Percentiles rank a stretch among this genome's conserved stretches.
These are phyloP conservation scores for Kockiozyma suomiensis DNA, from an alignment of 805 yeast species.

Conservation along the genomic window DNA sequence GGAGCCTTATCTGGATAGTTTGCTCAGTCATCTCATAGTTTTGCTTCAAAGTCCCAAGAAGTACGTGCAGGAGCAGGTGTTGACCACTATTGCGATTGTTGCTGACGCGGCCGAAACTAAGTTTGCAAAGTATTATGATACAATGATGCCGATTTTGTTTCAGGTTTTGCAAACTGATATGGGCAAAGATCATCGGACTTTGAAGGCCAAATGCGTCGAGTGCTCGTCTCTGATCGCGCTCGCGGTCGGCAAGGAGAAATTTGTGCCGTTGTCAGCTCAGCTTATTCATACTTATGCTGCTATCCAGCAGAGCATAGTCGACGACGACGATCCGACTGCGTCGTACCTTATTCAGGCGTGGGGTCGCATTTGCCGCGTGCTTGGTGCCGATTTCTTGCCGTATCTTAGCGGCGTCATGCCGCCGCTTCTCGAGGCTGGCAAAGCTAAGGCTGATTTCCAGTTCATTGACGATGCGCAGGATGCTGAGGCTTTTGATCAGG, in stretches of 20 bases:
- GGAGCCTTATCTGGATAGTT: conserved; percentile 88
- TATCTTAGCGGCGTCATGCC: conserved; percentile 84
- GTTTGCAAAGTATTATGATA: conserved; percentile 88
- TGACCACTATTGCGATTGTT: conserved; percentile 93
- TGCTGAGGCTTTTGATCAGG: conserved; percentile 72
- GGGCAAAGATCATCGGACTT: conserved; percentile 73
- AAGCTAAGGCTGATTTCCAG: conserved; percentile 85
- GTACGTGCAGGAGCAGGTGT: conserved; percentile 95
- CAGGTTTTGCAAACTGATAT: conserved; percentile 74
- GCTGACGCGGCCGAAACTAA: conserved; percentile 94
- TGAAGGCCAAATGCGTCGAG: conserved; percentile 93
- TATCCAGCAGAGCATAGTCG: conserved; percentile 59
- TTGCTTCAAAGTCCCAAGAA: conserved; percentile 82
- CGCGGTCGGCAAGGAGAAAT: conserved; percentile 93
- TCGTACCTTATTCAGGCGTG: conserved; percentile 91
- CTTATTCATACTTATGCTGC: conserved; percentile 69
- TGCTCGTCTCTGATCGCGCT: conserved; percentile 91
- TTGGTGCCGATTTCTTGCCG: conserved; percentile 85
- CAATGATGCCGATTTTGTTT: conserved; percentile 85
- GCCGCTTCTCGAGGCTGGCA: conserved; percentile 82
- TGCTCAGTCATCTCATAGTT: conserved; percentile 71
- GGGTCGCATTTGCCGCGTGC: conserved; percentile 87
- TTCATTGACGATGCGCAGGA: conserved; percentile 87
- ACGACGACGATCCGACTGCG: conserved; percentile 83
- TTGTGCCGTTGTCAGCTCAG: conserved; percentile 71